Evolutionary conservation across 805 yeast genomes (phyloP), one percentile per base, ranked within the genome.

Genomic region (Candida montana): DNA sequence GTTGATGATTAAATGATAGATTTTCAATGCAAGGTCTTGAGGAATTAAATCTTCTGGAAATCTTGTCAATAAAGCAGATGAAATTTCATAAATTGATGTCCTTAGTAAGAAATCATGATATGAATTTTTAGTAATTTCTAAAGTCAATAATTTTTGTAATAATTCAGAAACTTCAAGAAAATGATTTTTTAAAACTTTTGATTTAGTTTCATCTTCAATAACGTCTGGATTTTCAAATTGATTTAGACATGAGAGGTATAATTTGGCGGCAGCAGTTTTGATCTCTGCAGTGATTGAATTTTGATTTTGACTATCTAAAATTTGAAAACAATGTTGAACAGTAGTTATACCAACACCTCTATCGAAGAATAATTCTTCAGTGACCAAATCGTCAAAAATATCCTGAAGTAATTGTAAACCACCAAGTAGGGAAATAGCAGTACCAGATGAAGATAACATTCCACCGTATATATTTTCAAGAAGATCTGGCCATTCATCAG

Each of bases 401-500:
- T 91, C 97, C 50, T 74, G 77, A 34, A 87, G 64, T 4, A 83
- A 77, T 4, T 74, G 41, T 15, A 54, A 39, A 1, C 54, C 56
- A 23, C 56, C 57, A 10, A 48, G 45, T 5, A 49, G 39, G 5
- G 49, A 47, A 13, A 33, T 16, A 5, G 27, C n/a, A 2, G 48
- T 43, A 8, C 18, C 21, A 5, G 33, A 29, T 11, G 23, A 51
- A 3, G 55, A 52, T 1, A 49, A 28, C 65, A 55, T 9, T 59
- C 52, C 28, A 75, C 67, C 21, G 52, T 78, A 79, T 17, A 87
- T 54, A 7, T 59, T 59, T 27, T 62, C 55, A 42, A 85, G 57
- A 35, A 90, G 65, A 18, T 69, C 72, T 0, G 97, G 95, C 98
- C 98, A 91, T 57, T 88, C 95, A 56, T 93, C 98, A 0, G 99